Evolutionary conservation across 208 protist species (phyloP).

Genomic region (Trypanosoma avium): DNA sequence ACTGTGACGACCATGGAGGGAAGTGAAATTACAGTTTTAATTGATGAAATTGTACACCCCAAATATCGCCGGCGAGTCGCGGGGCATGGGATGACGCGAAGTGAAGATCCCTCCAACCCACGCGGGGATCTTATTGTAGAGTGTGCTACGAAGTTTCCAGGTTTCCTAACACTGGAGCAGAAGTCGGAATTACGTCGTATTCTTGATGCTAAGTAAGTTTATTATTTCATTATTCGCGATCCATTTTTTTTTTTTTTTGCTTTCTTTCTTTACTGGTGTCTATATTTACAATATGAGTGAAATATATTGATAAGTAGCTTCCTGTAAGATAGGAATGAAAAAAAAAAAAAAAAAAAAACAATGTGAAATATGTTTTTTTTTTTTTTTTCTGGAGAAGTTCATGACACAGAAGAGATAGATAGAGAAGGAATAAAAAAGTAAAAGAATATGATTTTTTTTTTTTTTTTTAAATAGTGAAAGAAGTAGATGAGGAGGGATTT

Average conservation of each 20-base stretch:
- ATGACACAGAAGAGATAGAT: no score
- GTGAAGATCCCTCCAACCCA: constrained; percentile 29
- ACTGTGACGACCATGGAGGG: constrained; percentile 82
- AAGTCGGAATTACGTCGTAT: constrained; percentile 83
- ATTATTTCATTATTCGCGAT: neutral
- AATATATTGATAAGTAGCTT: no score
- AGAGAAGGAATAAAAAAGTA: no score
- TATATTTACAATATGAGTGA: no score
- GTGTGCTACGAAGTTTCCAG: constrained; percentile 77
- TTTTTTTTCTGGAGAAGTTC: no score
- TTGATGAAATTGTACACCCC: constrained; percentile 88
- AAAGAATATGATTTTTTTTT: no score
- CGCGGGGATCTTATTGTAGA: constrained; percentile 83
- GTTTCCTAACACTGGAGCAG: constrained; percentile 85
- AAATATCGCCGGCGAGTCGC: constrained; percentile 72
- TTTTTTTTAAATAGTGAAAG: no score
- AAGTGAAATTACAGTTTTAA: constrained; percentile 65
- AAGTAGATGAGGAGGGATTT: no score
- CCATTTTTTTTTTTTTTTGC: constrained; percentile 6
- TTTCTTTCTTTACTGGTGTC: no score
- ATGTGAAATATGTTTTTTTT: no score
- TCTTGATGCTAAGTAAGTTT: constrained; percentile 52
- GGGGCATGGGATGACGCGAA: constrained; percentile 63
- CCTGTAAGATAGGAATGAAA: no score
- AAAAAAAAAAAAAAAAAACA: no score